Evolutionary conservation across 2,329 filamentous ascomycete genomes (phyloP).

Genomic region (Colletotrichum graminicola): DNA sequence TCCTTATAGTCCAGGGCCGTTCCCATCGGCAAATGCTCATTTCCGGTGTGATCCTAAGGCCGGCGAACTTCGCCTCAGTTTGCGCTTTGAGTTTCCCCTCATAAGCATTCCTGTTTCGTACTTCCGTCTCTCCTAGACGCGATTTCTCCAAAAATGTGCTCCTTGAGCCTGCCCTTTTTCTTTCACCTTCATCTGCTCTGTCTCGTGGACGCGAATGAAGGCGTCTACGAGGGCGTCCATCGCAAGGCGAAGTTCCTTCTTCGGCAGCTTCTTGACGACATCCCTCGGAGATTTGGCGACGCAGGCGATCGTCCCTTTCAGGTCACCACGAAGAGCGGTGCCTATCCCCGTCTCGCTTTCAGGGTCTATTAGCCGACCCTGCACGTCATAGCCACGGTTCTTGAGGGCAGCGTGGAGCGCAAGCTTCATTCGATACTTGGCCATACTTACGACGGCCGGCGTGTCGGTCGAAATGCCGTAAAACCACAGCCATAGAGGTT

Average conservation of each 20-base stretch:
- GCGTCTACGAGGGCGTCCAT: constrained; percentile 1
- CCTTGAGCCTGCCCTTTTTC: not conserved
- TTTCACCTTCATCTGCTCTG: not conserved
- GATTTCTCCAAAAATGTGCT: not conserved
- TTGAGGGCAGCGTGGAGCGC: constrained; percentile 19
- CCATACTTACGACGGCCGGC: constrained; percentile 11
- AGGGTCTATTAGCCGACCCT: constrained; percentile 9
- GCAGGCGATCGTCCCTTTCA: constrained; percentile 19
- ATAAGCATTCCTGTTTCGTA: not conserved
- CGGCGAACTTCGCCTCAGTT: not conserved
- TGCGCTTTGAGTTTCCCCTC: not conserved
- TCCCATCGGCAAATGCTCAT: not conserved
- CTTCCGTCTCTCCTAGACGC: not conserved
- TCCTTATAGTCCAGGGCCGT: not conserved
- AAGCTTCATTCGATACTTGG: constrained; percentile 2
- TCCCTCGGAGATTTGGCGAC: not conserved
- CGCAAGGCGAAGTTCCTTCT: constrained; percentile 1
- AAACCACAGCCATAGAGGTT: constrained; percentile 23
- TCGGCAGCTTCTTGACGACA: constrained; percentile 5
- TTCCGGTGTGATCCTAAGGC: not conserved
- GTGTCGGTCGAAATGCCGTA: not conserved
- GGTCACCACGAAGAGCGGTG: not conserved
- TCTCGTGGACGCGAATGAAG: not conserved
- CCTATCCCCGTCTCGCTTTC: constrained; percentile 8
- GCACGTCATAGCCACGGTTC: constrained; percentile 21